Conservation (phyloP, 495 filamentous ascomycete species). For the Hypoxylon crocopeplum region DNA sequence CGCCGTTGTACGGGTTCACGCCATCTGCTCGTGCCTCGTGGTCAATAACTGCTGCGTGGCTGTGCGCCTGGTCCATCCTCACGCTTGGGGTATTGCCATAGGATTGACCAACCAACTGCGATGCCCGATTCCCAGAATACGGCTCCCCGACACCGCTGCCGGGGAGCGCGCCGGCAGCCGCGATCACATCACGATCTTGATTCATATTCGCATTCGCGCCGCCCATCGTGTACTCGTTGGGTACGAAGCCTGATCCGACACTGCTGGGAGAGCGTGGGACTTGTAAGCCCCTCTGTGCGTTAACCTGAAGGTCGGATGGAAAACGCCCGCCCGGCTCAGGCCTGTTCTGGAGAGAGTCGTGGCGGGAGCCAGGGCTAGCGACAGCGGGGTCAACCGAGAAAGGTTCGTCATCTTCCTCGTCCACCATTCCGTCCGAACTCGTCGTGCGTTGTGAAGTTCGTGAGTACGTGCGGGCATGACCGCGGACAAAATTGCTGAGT, state of each 20-base stretch:
- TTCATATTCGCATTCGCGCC: constrained; percentile 19
- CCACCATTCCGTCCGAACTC: constrained; percentile 75
- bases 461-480: constrained; percentile 77
- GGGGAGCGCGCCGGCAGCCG: constrained; percentile 59
- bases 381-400: constrained; percentile 67
- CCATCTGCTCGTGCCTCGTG: constrained; percentile 51
- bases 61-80: constrained; percentile 43
- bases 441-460: constrained; percentile 67
- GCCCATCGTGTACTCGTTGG: constrained; percentile 31
- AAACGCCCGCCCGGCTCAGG: constrained; percentile 88
- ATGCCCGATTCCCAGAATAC: constrained; percentile 18
- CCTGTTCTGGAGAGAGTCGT: constrained; percentile 61
- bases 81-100: constrained; percentile 44
- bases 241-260: constrained; percentile 69
- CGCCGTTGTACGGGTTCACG: constrained; percentile 52
- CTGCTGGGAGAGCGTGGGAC: constrained; percentile 78
- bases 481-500: constrained; percentile 81
- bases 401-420: constrained; percentile 88
- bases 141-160: constrained; percentile 51
- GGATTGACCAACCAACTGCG: constrained; percentile 36
- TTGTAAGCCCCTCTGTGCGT: constrained; percentile 72
- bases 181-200: constrained; percentile 62
- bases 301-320: constrained; percentile 83
- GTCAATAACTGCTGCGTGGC: constrained; percentile 47
- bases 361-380: constrained; percentile 50